phyloP scores from a whole-genome alignment of 192 early-diverging fungal genomes.

The Rhizophagus prolifer region DNA sequence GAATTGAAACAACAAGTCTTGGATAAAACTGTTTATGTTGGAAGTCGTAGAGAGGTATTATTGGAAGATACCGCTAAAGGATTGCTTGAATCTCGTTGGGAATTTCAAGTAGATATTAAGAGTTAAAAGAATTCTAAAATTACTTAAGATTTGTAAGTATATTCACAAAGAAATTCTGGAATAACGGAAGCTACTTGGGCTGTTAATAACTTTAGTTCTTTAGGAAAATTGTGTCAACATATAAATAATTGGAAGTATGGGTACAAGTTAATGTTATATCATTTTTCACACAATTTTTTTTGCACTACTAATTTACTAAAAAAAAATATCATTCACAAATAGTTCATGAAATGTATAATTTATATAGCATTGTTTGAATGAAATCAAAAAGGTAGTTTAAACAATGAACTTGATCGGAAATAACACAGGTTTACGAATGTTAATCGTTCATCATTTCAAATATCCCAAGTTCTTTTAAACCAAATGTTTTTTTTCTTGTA shows the following conservation, averaged over 20 bases:
- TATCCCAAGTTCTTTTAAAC: background rate
- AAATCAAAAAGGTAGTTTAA: background rate
- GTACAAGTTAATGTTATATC: background rate
- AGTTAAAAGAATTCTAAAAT: conserved; percentile 16
- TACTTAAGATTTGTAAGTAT: background rate
- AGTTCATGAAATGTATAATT: background rate
- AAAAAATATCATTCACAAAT: background rate
- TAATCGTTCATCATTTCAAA: background rate
- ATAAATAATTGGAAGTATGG: background rate
- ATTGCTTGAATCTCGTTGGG: conserved; percentile 80
- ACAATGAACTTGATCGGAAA: background rate
- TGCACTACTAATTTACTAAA: background rate
- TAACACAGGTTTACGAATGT: background rate
- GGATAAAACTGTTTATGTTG: conserved; percentile 95
- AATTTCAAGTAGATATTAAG: conserved; percentile 58
- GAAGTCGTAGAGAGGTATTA: conserved; percentile 80
- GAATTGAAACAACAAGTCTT: conserved; percentile 84
- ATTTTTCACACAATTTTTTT: background rate
- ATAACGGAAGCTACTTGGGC: background rate
- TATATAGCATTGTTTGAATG: background rate
- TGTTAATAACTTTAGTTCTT: background rate
- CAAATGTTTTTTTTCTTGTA: background rate
- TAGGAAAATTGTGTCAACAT: background rate
- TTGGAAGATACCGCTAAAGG: conserved; percentile 90
- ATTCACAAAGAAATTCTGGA: background rate